Evolutionary conservation across 148 eudicot genomes (phyloP).

Genomic region (Amaranthus hypochondriacus): DNA sequence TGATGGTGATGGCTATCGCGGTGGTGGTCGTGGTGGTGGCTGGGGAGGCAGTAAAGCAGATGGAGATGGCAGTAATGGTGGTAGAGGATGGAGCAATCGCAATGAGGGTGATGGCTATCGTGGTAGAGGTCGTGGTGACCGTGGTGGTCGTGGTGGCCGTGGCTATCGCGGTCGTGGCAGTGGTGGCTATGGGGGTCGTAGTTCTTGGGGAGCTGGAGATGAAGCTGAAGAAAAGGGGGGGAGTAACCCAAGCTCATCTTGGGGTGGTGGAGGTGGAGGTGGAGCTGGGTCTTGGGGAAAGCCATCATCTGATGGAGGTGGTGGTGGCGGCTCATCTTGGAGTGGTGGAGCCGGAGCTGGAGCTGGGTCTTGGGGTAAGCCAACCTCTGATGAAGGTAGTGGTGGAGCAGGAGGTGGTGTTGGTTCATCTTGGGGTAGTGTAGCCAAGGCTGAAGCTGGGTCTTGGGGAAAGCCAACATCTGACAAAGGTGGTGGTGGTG

Average conservation of each 20-base stretch:
- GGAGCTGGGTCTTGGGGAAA: background rate
- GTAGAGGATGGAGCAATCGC: constrained; percentile 11
- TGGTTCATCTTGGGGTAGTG: constrained; percentile 25
- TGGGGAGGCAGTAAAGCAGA: background rate
- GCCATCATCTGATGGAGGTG: background rate
- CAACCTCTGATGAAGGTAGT: no score
- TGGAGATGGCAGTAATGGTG: constrained; percentile 9
- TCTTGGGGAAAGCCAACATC: background rate
- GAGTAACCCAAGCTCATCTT: background rate
- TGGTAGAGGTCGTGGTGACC: background rate
- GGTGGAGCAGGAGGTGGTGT: background rate
- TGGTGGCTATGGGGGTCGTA: background rate
- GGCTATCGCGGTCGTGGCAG: background rate
- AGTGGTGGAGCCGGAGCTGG: background rate
- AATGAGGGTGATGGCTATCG: background rate
- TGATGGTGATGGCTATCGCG: background rate
- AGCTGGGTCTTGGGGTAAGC: no score
- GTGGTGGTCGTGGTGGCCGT: background rate
- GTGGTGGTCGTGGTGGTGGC: background rate
- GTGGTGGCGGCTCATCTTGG: constrained; percentile 21
- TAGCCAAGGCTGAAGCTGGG: constrained; percentile 13
- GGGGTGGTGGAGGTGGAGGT: no score
- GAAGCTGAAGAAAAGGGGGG: constrained; percentile 2
- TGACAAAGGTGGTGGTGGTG: constrained; percentile 1
- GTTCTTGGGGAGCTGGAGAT: background rate